Conservation (phyloP, 805 yeast species). For the Candida suzukii region DNA sequence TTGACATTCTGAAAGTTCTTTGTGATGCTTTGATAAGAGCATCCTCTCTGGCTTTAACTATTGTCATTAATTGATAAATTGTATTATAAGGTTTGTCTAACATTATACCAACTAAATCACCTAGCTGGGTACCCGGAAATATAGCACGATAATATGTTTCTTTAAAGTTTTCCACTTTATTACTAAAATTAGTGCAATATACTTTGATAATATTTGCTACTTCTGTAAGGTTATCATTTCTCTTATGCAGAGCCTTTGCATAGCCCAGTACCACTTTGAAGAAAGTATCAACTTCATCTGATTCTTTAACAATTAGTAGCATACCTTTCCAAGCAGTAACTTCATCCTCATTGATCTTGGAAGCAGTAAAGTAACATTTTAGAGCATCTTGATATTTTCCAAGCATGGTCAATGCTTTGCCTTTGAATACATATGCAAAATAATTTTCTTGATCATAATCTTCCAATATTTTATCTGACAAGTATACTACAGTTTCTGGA, state of each 20-base stretch:
- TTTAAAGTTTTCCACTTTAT: conserved; percentile 24
- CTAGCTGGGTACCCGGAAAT: conserved; percentile 51
- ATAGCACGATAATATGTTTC: conserved; percentile 43
- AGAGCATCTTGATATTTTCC: conserved; percentile 32
- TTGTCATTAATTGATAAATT: conserved; percentile 35
- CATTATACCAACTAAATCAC: conserved; percentile 41
- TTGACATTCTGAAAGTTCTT: conserved; percentile 42
- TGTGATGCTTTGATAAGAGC: conserved; percentile 31
- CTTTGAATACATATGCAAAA: conserved; percentile 64
- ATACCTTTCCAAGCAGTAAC: conserved; percentile 80
- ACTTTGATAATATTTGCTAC: conserved; percentile 37
- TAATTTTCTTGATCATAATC: conserved; percentile 48
- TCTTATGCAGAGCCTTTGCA: conserved; percentile 32
- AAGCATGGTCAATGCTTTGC: conserved; percentile 54
- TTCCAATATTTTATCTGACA: conserved; percentile 48
- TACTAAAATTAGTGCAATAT: conserved; percentile 29
- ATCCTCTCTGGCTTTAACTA: conserved; percentile 33
- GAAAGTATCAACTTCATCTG: conserved; percentile 33
- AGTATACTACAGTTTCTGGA: conserved; percentile 53
- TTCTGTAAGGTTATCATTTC: conserved; percentile 39
- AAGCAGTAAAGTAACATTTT: conserved; percentile 41
- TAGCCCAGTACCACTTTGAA: conserved; percentile 41
- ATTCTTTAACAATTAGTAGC: conserved; percentile 34
- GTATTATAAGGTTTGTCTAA: conserved; percentile 41
- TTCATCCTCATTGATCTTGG: conserved; percentile 41